Base-by-base conservation (phyloP, 139 green algal species). In the Coelastrella sp. region DNA sequence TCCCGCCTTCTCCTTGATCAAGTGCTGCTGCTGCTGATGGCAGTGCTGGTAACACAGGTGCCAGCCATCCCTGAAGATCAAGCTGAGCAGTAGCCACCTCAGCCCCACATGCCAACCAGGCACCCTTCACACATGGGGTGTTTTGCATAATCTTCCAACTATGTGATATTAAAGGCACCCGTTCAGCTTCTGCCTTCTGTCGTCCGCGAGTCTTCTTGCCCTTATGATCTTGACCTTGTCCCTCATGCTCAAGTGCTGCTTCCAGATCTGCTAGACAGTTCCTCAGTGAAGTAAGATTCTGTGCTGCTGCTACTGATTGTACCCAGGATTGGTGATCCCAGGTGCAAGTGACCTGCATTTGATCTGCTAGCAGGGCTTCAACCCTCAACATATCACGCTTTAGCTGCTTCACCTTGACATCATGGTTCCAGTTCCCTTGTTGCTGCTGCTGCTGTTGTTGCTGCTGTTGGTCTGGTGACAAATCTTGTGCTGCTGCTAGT, bases 191-290 rank as follows among this genome's bases (percentile, higher is more conserved):
- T 72, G 37, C 48, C 63, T 34, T 69, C 8, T 19, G 59, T 40
- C 69, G 41, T 17, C 83, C 71, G n/a, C 45, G 35, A 6, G 27
- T 51, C 83, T 63, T 34, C n/a, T 73, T 62, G n/a, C 53, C 82
- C 5, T 83, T 48, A 19, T 77, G 37, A 5, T 83, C n/a, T 38
- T 77, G 19, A n/a, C 77, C 48, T 53, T 79, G 51, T 2, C 76
- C 87, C n/a, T 81, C 73, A 5, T 64, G 77, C 37, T 38, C 38
- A 37, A 96, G 48, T 13, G 73, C 85, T 4, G 19, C 53, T 67
- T 96, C 91, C 57, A 97, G 85, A 66, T 91, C 34, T 3, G 87
- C 94, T 27, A 97, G 89, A 57, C 53, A 79, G n/a, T 50, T 27
- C 57, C 92, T 83, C 63, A 97, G 85, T 48, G 86, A 57, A 34